Evolutionary conservation across 768 basidiomycete genomes (phyloP), one percentile per base, ranked within the genome.

Genomic region (Dioszegia crocea): DNA sequence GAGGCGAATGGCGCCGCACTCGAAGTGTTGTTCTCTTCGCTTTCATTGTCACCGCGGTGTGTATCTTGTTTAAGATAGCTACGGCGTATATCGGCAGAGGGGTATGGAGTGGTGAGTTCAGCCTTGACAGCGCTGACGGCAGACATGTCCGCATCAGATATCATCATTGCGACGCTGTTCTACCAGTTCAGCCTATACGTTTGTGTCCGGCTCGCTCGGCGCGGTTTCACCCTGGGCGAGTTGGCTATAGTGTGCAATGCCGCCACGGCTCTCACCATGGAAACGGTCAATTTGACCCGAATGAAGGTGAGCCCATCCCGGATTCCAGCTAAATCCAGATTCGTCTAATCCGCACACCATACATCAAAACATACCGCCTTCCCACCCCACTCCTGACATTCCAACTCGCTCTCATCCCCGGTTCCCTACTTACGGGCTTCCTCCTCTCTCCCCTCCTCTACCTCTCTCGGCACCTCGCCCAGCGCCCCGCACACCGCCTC

Each of bases 141-240:
- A 94, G 92, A 90, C 76, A 80, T 93, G 70, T 86, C 83, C 60
- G 81, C 83, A 61, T 84, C 88, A 56, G 93, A 97, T 67, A 81
- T 89, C 56, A 77, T 83, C 14, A 79, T 87, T 23, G 83, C 83
- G 33, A 85, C 90, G 1, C 71, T 88, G 41, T 91, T 93, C 78
- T 96, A 88, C 75, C 96, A 97, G 74, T 87, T 92, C 71, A 85
- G 90, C 50, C 80, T 98, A 45, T 99, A 98, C 76, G 81, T 88
- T 46, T 88, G 88, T 40, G 82, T 96, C 40, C 84, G 96, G 23
- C 81, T 99, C 43, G 93, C 92, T 3, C 88, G 96, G 67, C 84
- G 88, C n/a, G 89, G 89, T 11, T 93, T 98, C 78, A 98, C 93
- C 0, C 82, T 99, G 1, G 96, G 96, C 30, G 96, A 99, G 75